Base-by-base conservation (phyloP, 169 alveolate species). In the Fabrea salina region DNA sequence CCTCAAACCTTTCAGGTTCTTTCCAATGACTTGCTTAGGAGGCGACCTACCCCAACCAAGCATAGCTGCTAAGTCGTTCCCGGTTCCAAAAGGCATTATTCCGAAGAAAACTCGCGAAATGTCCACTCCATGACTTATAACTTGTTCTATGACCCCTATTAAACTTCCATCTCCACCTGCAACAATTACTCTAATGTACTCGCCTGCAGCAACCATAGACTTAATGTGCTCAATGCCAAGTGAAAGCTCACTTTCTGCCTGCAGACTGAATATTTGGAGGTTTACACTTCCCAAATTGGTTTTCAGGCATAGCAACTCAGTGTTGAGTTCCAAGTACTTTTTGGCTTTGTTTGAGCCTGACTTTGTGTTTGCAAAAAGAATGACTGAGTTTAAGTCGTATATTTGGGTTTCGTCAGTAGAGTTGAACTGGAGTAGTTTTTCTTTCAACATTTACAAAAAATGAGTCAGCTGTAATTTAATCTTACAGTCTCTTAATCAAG, bases 131-230 rank as follows among this genome's bases (percentile, higher is more conserved):
- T 93, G 91, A 22, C 75, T 83, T 22, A 89, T 91, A 79, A 95
- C 82, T 85, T 94, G 98, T 56, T 84, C 82, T 3, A 96, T 79
- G 40, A 94, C 89, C 98, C 98, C 96, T 89, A 96, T 91, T 13
- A 96, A 92, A 5, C 98, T 96, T n/a, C 99, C 99, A 83, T 97
- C 99, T 7, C 99, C 99, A 11, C 99, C 99, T 19, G 97, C 97
- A 22, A 93, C 96, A n/a, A 97, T 86, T 8, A 89, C 94, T 67
- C 91, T 82, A 7, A 88, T 77, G 6, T 19, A 22, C 32, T 66
- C 58, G 1, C 22, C 43, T n/a, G n/a, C 1, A 2, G 33, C 30
- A 16, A 41, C 16, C 35, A 66, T 25, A 40, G 16, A n/a, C 22
- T 6, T 5, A 57, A 33, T 16, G 7, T 25, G 33, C 4, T 22